Percentiles rank a stretch among this genome's conserved stretches.
Evolutionary conservation across 2,329 filamentous ascomycete species (phyloP).

Genomic region (Fusarium illudens): DNA sequence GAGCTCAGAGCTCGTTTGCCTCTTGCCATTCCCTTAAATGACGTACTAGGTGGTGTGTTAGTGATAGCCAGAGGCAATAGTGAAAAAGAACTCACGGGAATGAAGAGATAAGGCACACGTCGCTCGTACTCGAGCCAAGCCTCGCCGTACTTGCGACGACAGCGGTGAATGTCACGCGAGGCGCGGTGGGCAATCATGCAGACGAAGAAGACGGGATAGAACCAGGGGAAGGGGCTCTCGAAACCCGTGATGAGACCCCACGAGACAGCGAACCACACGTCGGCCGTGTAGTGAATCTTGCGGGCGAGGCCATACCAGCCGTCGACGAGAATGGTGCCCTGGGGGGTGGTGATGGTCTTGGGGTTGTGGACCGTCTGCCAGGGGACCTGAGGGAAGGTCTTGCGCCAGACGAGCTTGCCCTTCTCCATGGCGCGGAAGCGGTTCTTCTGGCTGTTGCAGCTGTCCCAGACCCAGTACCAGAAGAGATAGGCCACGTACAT

Average conservation of each 20-base stretch:
- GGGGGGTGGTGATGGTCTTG: constrained; percentile 75
- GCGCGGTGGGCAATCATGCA: constrained; percentile 85
- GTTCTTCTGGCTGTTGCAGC: constrained; percentile 93
- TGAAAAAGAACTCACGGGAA: constrained; percentile 61
- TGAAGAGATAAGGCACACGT: constrained; percentile 83
- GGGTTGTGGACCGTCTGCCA: constrained; percentile 87
- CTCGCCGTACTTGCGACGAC: constrained; percentile 81
- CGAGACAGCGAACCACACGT: constrained; percentile 58
- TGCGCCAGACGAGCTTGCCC: constrained; percentile 74
- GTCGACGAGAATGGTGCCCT: constrained; percentile 80
- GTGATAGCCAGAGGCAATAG: background rate
- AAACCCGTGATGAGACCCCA: constrained; percentile 64
- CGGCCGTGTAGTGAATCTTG: constrained; percentile 64
- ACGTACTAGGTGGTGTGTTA: constrained; percentile 49
- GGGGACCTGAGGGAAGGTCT: constrained; percentile 88
- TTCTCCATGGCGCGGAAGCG: constrained; percentile 84
- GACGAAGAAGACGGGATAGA: constrained; percentile 85
- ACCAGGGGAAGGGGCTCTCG: constrained; percentile 85
- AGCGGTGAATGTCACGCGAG: constrained; percentile 77
- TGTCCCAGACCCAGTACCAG: constrained; percentile 93
- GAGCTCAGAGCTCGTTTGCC: background rate
- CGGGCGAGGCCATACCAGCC: constrained; percentile 84
- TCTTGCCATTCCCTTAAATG: constrained; percentile 45
- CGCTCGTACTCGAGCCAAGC: constrained; percentile 83
- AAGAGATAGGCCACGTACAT: constrained; percentile 79